phyloP scores from a whole-genome alignment of 2,329 filamentous ascomycete genomes.

The Ascochyta viciae-villosae region DNA sequence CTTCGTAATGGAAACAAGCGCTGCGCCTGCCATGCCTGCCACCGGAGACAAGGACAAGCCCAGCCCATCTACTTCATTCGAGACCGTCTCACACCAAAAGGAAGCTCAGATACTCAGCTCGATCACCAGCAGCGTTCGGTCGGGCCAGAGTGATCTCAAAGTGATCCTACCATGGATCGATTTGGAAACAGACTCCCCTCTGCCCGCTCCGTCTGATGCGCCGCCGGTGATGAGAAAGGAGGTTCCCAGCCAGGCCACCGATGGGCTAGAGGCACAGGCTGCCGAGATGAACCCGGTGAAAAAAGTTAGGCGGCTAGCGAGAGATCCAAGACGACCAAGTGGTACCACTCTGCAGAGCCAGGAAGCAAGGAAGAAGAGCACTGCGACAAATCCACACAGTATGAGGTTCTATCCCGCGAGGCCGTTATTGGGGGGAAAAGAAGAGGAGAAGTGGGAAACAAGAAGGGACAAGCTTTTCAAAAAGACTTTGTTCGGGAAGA shows the following conservation, averaged over 20 bases:
- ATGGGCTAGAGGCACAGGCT: not conserved
- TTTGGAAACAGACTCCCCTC: not conserved
- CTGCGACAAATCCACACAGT: not conserved
- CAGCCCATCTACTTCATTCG: not conserved
- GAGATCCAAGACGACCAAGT: not conserved
- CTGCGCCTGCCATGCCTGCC: not conserved
- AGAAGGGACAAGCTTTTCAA: not conserved
- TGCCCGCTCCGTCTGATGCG: not conserved
- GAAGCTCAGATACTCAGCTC: not conserved
- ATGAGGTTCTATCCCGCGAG: not conserved
- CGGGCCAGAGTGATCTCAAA: not conserved
- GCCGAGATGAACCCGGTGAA: constrained; percentile 8
- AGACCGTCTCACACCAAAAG: not conserved
- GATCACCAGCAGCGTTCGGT: not conserved
- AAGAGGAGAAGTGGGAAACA: not conserved
- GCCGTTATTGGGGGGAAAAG: not conserved
- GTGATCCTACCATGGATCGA: constrained; percentile 15
- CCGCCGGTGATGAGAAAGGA: not conserved
- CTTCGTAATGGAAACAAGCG: not conserved
- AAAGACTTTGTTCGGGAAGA: not conserved
- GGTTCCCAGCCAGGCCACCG: not conserved
- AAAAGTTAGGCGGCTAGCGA: not conserved
- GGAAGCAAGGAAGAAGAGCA: not conserved
- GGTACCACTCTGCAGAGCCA: not conserved
- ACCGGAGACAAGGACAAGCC: not conserved